Percentiles rank a stretch among this genome's conserved stretches.
phyloP scores from a whole-genome alignment of 2,329 filamentous ascomycete genomes.

The Fonsecaea pedrosoi region DNA sequence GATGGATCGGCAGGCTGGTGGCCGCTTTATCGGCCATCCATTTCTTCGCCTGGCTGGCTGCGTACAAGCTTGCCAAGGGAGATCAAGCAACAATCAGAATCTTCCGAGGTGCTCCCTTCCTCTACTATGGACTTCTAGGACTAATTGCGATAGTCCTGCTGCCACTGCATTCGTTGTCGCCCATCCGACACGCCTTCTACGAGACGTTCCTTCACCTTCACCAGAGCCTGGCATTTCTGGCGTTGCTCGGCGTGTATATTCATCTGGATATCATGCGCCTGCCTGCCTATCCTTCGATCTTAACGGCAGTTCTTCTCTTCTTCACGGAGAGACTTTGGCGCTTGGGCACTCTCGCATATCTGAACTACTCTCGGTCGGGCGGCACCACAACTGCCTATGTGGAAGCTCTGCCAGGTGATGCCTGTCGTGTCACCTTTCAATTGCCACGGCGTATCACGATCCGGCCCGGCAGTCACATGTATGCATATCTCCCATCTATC shows the following conservation, averaged over 20 bases:
- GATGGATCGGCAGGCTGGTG: conserved; percentile 80
- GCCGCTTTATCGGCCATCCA: conserved; percentile 75
- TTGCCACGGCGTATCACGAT: conserved; percentile 61
- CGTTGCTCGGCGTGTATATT: conserved; percentile 53
- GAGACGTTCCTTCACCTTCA: conserved; percentile 57
- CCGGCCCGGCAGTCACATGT: conserved; percentile 65
- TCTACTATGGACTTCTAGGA: conserved; percentile 55
- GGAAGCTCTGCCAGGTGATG: conserved; percentile 65
- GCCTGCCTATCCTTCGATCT: conserved; percentile 50
- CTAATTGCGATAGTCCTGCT: conserved; percentile 51
- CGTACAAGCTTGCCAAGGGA: conserved; percentile 70
- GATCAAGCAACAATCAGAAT: conserved; percentile 53
- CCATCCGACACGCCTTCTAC: conserved; percentile 55
- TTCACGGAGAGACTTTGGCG: conserved; percentile 54
- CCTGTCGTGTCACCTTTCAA: conserved; percentile 66
- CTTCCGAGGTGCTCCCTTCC: conserved; percentile 49
- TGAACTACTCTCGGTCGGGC: conserved; percentile 58
- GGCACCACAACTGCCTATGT: conserved; percentile 61
- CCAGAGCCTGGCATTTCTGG: conserved; percentile 52
- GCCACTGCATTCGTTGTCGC: conserved; percentile 52
- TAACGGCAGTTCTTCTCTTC: conserved; percentile 49
- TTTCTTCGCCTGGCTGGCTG: conserved; percentile 77
- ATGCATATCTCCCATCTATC: conserved; percentile 63
- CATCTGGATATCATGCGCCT: conserved; percentile 53
- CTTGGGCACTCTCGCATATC: conserved; percentile 57